Base-by-base conservation (phyloP, 441 rosid genomes). In the Gossypium davidsonii region DNA sequence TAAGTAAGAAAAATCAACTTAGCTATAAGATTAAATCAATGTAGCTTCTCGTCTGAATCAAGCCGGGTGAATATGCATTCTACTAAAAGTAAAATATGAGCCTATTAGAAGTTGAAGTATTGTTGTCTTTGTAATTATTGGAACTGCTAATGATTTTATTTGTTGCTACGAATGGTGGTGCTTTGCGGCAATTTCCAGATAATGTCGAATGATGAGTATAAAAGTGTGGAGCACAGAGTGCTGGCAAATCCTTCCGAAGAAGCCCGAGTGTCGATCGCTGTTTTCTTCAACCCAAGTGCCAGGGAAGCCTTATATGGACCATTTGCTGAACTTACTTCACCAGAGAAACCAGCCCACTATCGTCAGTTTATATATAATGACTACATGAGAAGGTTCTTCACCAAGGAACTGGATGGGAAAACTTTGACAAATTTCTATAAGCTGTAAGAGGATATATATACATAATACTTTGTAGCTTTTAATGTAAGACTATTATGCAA, bases 191-290 rank as follows among this genome's bases (percentile, higher is more conserved):
- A 42, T 31, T 34, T 76, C 53, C 14, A 86, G 88, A 85, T 88
- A 1, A 56, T 88, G 81, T 88, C 90, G 1, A 88, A 88, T 8
- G 78, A 83, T 18, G 84, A 83, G 74, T 88, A 86, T 79, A 81
- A 2, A 74, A 86, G 92, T 7, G 87, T 81, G 20, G 89, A 82
- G 21, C 90, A 86, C 26, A 74, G 90, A 56, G 87, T 86, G 68
- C 34, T 86, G 73, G 92, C 90, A 1, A 85, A 85, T 74, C 71
- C 89, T 0, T 57, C 67, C 2, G 42, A 0, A 0, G 72, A 86
- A 34, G 80, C 92, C 1, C 51, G 88, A 17, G 71, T 85, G 11
- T 86, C 86, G 0, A 11, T 81, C 1, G 87, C 77, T 0, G 84
- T 77, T 28, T 82, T 85, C 71, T 86, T 76, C 81, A 81, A 79